Conservation (phyloP, 768 basidiomycete species). For the Chalciporus pseudorubinellus region DNA sequence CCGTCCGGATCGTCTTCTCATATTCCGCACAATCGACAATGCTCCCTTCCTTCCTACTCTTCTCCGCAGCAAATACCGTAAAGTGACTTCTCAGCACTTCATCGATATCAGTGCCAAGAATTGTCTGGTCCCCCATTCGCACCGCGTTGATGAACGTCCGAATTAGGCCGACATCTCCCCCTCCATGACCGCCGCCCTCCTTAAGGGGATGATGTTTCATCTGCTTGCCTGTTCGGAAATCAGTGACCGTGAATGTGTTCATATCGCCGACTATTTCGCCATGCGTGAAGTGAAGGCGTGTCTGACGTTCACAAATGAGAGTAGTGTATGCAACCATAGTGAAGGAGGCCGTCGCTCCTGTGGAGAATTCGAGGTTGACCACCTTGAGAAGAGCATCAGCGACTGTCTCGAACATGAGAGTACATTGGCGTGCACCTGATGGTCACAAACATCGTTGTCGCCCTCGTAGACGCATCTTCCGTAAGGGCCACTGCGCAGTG, state of each 20-base stretch:
- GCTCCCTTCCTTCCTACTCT: constrained; percentile 62
- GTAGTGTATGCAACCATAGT: constrained; percentile 87
- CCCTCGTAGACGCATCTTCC: constrained; percentile 85
- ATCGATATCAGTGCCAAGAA: constrained; percentile 62
- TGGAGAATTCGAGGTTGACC: constrained; percentile 84
- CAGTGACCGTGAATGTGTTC: constrained; percentile 67
- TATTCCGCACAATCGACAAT: constrained; percentile 72
- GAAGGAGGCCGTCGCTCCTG: constrained; percentile 78
- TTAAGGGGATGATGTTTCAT: constrained; percentile 46
- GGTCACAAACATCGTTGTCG: constrained; percentile 84
- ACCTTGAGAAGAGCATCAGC: constrained; percentile 41
- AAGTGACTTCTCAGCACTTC: constrained; percentile 78
- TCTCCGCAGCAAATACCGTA: constrained; percentile 86
- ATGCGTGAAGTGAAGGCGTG: constrained; percentile 79
- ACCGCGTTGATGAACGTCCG: constrained; percentile 76
- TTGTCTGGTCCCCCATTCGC: constrained; percentile 54
- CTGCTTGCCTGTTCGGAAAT: constrained; percentile 59
- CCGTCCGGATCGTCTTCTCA: constrained; percentile 48
- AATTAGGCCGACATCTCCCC: constrained; percentile 80
- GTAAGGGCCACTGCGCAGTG: constrained; percentile 68
- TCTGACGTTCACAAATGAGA: constrained; percentile 79
- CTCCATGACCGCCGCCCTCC: constrained; percentile 77
- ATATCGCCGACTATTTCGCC: constrained; percentile 91
- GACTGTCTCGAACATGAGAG: background rate
- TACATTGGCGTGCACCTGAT: constrained; percentile 48